These are phyloP conservation scores for Echinosophora koreensis DNA, from an alignment of 306 rosid genomes.

Conservation along the genomic window DNA sequence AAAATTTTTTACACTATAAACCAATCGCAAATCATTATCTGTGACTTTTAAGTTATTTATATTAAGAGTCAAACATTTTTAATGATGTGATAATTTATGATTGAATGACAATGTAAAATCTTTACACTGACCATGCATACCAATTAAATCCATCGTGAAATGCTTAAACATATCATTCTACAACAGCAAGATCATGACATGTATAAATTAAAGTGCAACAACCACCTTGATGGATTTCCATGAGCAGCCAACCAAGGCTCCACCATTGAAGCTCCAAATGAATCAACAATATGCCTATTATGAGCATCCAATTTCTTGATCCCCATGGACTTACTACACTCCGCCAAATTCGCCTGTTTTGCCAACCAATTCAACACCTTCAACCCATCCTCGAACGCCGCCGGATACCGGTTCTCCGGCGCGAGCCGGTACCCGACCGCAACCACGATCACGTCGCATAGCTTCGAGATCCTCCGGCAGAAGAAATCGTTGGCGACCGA, in stretches of 20 bases:
- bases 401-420: constrained; percentile 88
- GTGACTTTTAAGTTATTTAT: too few species aligned
- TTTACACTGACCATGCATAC: too few species aligned
- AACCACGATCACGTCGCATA: constrained; percentile 78
- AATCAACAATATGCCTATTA: constrained; percentile 72
- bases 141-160: neutral
- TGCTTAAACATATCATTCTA: constrained; percentile 28
- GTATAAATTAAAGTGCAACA: constrained; percentile 31
- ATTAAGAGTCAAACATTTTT: too few species aligned
- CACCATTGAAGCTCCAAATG: constrained; percentile 84
- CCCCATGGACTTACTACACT: constrained; percentile 80
- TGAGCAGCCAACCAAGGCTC: constrained; percentile 99
- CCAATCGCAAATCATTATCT: too few species aligned
- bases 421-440: constrained; percentile 90
- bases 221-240: constrained; percentile 91
- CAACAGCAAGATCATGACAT: constrained; percentile 8
- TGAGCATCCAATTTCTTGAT: constrained; percentile 65
- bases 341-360: constrained; percentile 93
- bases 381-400: constrained; percentile 90
- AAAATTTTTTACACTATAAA: too few species aligned
- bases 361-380: constrained; percentile 95
- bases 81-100: too few species aligned
- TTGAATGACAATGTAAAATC: too few species aligned
- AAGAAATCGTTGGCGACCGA: constrained; percentile 82
- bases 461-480: constrained; percentile 81